phyloP scores from a whole-genome alignment of 805 yeast species.

The Suhomyces canberraensis region DNA sequence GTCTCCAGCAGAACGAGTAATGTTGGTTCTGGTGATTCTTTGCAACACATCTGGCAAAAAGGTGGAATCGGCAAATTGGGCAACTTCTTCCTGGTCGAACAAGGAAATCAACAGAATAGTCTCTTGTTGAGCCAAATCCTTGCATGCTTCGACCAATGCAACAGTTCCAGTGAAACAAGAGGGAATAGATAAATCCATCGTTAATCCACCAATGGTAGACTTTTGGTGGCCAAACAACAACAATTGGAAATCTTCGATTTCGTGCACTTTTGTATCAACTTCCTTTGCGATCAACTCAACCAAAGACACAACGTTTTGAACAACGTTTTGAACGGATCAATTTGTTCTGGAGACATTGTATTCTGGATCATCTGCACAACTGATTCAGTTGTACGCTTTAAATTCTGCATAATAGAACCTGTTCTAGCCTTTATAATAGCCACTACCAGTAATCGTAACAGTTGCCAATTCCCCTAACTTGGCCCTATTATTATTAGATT shows the following conservation, averaged over 20 bases:
- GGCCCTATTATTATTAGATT: no score
- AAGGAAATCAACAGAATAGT: conserved; percentile 75
- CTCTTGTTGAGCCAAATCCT: conserved; percentile 41
- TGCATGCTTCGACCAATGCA: conserved; percentile 60
- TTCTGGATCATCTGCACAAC: conserved; percentile 52
- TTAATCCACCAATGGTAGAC: conserved; percentile 80
- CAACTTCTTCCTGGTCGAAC: conserved; percentile 95
- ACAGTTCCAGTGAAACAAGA: conserved; percentile 78
- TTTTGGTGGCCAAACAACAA: conserved; percentile 81
- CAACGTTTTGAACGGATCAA: conserved; percentile 62
- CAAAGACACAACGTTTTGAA: conserved; percentile 75
- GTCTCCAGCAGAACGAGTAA: conserved; percentile 16
- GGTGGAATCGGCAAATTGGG: conserved; percentile 95
- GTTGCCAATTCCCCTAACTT: no score
- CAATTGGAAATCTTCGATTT: conserved; percentile 87
- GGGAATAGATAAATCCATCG: conserved; percentile 83
- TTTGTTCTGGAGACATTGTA: conserved; percentile 50
- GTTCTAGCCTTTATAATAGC: no score
- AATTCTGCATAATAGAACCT: no score
- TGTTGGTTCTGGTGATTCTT: conserved; percentile 49
- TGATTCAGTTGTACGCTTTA: no score
- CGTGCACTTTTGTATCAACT: conserved; percentile 47
- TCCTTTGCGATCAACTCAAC: conserved; percentile 68
- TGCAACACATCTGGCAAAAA: conserved; percentile 76
- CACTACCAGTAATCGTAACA: no score